These are phyloP conservation scores for Cryphonectria parasitica DNA, from an alignment of 2,329 filamentous ascomycete genomes.

Conservation along the genomic window DNA sequence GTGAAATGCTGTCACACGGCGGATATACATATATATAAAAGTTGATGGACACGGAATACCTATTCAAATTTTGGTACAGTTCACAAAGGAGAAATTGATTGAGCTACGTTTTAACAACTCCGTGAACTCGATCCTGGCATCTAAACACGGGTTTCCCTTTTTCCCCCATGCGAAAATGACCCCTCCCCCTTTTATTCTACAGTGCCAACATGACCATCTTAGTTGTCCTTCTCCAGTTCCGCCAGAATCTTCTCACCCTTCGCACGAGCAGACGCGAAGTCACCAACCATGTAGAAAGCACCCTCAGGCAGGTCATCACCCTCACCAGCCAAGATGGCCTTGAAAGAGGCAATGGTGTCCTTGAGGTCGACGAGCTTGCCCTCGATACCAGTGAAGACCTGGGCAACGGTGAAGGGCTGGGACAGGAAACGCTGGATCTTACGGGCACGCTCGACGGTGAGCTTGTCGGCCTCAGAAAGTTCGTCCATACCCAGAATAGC, in stretches of 20 bases:
- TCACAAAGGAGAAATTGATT: constrained; percentile 61
- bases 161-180: constrained; percentile 34
- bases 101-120: constrained; percentile 54
- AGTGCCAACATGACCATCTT: constrained; percentile 41
- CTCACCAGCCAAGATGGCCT: constrained; percentile 93
- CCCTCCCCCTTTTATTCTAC: constrained; percentile 36
- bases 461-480: constrained; percentile 97
- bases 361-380: constrained; percentile 97
- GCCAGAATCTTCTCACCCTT: constrained; percentile 99
- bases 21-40: background rate
- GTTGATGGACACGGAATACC: too few species aligned
- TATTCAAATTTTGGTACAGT: constrained; percentile 57
- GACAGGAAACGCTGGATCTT: constrained; percentile 99
- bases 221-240: constrained; percentile 71
- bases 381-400: constrained; percentile 91
- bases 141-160: constrained; percentile 59
- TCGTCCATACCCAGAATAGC: constrained; percentile 99
- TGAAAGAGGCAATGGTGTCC: constrained; percentile 97
- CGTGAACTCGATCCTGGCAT: constrained; percentile 56
- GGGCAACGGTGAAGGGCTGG: constrained; percentile 91
- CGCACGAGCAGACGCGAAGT: constrained; percentile 86
- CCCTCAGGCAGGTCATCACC: constrained; percentile 94
- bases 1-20: background rate
- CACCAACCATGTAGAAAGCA: constrained; percentile 97
- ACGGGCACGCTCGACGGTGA: constrained; percentile 99